Evolutionary conservation across 2,329 filamentous ascomycete species (phyloP).

Genomic region (Exophiala xenobiotica): DNA sequence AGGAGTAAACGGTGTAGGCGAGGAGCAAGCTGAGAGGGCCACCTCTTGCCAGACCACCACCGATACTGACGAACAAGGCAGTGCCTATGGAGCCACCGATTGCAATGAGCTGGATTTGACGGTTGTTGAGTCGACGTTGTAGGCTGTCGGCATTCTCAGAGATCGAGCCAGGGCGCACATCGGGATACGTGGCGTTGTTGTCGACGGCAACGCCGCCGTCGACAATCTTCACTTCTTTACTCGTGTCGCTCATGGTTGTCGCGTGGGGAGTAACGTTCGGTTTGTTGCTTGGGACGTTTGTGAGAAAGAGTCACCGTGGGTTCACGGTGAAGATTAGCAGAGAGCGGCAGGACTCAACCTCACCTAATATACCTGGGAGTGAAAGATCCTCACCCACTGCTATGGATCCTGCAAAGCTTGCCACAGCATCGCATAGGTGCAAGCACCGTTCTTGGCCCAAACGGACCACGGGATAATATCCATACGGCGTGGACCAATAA

Average conservation of each 20-base stretch:
- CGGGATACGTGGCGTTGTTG: background rate
- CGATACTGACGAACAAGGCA: slow-evolving; percentile 42
- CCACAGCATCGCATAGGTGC: too few species aligned
- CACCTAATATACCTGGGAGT: too few species aligned
- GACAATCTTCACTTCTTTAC: slow-evolving; percentile 12
- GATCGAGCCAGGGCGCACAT: slow-evolving; percentile 17
- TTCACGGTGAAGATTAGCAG: too few species aligned
- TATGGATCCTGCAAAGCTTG: too few species aligned
- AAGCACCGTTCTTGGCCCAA: too few species aligned
- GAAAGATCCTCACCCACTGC: too few species aligned
- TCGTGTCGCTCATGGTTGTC: slow-evolving; percentile 12
- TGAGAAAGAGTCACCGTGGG: too few species aligned
- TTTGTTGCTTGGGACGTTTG: background rate
- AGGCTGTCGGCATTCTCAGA: slow-evolving; percentile 38
- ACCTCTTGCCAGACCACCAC: slow-evolving; percentile 38
- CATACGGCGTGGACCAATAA: too few species aligned
- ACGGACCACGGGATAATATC: too few species aligned
- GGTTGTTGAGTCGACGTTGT: slow-evolving; percentile 53
- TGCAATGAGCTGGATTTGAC: slow-evolving; percentile 57
- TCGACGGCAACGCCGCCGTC: slow-evolving; percentile 3
- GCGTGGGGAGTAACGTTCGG: background rate
- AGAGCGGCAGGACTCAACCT: too few species aligned
- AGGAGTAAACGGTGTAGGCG: slow-evolving; percentile 35
- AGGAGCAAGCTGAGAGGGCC: slow-evolving; percentile 42
- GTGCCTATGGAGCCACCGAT: slow-evolving; percentile 44